A percentile compares a stretch with the other conserved stretches of the same genome.
Conservation (phyloP, 1,139 yeast species). For the Hansenula sp. region DNA sequence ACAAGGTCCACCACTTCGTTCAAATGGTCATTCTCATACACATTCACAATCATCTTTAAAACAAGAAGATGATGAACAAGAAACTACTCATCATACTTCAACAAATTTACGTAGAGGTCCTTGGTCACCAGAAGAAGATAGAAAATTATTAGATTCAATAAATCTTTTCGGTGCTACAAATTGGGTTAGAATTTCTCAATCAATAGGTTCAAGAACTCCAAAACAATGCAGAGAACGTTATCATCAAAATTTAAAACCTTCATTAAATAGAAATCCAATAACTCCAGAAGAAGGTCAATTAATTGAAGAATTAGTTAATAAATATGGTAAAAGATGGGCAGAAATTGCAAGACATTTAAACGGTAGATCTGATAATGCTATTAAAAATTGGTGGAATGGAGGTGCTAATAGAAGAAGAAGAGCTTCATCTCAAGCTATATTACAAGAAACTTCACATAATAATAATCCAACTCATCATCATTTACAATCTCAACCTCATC, state of each 20-base stretch:
- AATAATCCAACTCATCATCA: slow-evolving; percentile 1
- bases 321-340: slow-evolving; percentile 91
- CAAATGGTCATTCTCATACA: no score
- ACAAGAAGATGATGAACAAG: no score
- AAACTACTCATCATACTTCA: background rate
- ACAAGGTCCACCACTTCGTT: no score
- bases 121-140: slow-evolving; percentile 88
- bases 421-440: slow-evolving; percentile 19
- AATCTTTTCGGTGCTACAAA: slow-evolving; percentile 77
- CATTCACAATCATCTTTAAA: no score
- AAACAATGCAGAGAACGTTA: slow-evolving; percentile 91
- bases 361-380: slow-evolving; percentile 86
- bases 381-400: slow-evolving; percentile 97
- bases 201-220: slow-evolving; percentile 75
- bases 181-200: slow-evolving; percentile 83
- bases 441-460: slow-evolving; percentile 6
- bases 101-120: slow-evolving; percentile 48
- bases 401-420: slow-evolving; percentile 70
- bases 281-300: slow-evolving; percentile 78
- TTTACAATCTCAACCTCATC: slow-evolving; percentile 4
- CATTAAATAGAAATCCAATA: slow-evolving; percentile 77
- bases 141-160: slow-evolving; percentile 64
- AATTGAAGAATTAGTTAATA: slow-evolving; percentile 74
- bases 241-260: slow-evolving; percentile 87
- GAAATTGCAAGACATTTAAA: slow-evolving; percentile 85